Evolutionary conservation across 495 filamentous ascomycete species (phyloP), one percentile per base, ranked within the genome.

Genomic region (Talaromyces borbonicus): DNA sequence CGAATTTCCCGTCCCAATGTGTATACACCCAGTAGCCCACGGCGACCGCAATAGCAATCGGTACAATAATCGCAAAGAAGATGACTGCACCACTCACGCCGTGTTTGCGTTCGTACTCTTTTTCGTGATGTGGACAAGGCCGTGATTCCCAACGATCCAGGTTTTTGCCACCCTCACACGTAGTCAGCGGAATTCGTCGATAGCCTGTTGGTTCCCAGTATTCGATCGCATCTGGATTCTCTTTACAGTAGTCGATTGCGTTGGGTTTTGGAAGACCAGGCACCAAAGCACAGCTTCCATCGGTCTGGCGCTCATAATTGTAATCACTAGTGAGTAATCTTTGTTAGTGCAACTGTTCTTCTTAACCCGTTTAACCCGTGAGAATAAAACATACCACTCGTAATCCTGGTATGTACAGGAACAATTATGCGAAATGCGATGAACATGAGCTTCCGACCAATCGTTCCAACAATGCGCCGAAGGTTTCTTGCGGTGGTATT

Each of bases 1-100:
- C 90, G 58, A 99, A 94, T 54, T 93, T 92, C 55, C 80, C 78
- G 53, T 80, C 80, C 87, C 85, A 97, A 56, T 84, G 85, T 4
- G 68, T 72, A 72, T 83, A 96, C 36, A 90, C 83, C 55, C 77
- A 97, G 67, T 85, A 99, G 18, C 92, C 90, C 16, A 83, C 71
- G 7, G 64, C 80, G 8, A 61, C 68, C 3, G 92, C 89, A 0
- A 81, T 68, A 0, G 58, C 64, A 38, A 96, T 67, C 1, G 90
- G 87, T 11, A 84, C 62, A 19, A 84, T 68, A 49, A 96, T 77
- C 18, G 85, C 83, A 51, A 96, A 82, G 76, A 96, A 96, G 45
- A 99, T 72, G n/a, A 71, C 84, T 31, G 81, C 66, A 15, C 78
- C 85, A 31, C 76, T 77, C 45, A 84, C 72, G 32, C 85, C 78